These are phyloP conservation scores for Xylaria venustula DNA, from an alignment of 495 filamentous ascomycete species.

Conservation along the genomic window DNA sequence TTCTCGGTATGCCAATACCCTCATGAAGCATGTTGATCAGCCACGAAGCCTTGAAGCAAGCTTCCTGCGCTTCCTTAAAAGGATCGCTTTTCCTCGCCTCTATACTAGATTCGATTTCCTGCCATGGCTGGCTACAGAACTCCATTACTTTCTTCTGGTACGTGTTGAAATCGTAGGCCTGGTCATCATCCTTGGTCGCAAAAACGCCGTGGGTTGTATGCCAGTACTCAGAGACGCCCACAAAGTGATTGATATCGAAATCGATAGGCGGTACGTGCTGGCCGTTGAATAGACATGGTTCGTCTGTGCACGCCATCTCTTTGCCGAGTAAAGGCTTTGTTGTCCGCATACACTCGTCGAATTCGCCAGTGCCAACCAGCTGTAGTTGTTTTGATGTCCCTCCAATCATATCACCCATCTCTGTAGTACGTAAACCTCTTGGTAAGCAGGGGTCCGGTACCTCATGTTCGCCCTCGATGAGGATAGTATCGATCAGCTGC, in stretches of 20 bases:
- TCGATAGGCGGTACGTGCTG: constrained; percentile 94
- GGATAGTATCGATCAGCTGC: constrained; percentile 59
- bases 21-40: constrained; percentile 94
- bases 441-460: constrained; percentile 92
- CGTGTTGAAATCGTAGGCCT: constrained; percentile 85
- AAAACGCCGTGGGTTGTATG: constrained; percentile 97
- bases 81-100: constrained; percentile 59
- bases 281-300: constrained; percentile 84
- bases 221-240: constrained; percentile 98
- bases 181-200: constrained; percentile 69
- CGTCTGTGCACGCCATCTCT: constrained; percentile 76
- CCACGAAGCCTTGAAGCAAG: constrained; percentile 98
- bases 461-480: constrained; percentile 54
- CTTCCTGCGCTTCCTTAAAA: constrained; percentile 76
- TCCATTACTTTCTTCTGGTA: constrained; percentile 83
- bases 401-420: constrained; percentile 54
- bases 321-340: constrained; percentile 90
- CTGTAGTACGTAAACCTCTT: constrained; percentile 65
- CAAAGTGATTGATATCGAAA: constrained; percentile 96
- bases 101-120: constrained; percentile 64
- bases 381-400: constrained; percentile 30
- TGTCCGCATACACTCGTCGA: constrained; percentile 77
- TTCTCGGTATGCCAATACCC: constrained; percentile 90
- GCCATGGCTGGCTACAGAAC: constrained; percentile 85
- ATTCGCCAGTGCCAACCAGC: constrained; percentile 79